Evolutionary conservation across 768 basidiomycete species (phyloP).

Genomic region (Chalciporus chontae): DNA sequence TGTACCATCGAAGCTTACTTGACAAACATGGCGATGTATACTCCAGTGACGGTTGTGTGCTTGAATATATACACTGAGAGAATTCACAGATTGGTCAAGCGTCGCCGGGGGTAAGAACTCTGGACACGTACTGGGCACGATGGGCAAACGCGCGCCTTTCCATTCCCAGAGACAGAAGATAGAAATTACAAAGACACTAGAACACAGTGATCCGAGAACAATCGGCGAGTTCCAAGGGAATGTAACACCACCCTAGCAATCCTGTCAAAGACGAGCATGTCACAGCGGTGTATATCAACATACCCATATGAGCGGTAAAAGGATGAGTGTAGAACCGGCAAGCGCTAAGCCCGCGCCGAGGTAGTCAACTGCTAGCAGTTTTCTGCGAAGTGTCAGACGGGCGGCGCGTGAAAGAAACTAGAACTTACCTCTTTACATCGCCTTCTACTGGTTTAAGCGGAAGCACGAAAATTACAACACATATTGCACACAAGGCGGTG

Average conservation of each 20-base stretch:
- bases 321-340: conserved; percentile 55
- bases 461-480: conserved; percentile 57
- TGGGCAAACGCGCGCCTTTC: conserved; percentile 65
- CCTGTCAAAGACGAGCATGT: conserved; percentile 1
- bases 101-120: background rate
- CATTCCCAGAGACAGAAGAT: conserved; percentile 73
- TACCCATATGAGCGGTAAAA: conserved; percentile 74
- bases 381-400: conserved; percentile 34
- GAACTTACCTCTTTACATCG: conserved; percentile 44
- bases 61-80: conserved; percentile 69
- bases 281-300: conserved; percentile 10
- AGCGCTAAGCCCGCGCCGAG: conserved; percentile 57
- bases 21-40: conserved; percentile 68
- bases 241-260: conserved; percentile 58
- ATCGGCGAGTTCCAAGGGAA: conserved; percentile 70
- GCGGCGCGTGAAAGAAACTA: too few relatives aligned
- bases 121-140: conserved; percentile 57
- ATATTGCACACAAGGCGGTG: conserved; percentile 48
- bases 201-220: conserved; percentile 56
- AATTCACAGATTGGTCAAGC: background rate
- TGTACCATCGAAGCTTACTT: conserved; percentile 37
- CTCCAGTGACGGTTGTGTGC: conserved; percentile 60
- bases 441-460: conserved; percentile 71
- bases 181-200: conserved; percentile 48
- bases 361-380: conserved; percentile 65